Base-by-base conservation (phyloP, 2,329 filamentous ascomycete genomes). In the Hyphodiscus sp. region DNA sequence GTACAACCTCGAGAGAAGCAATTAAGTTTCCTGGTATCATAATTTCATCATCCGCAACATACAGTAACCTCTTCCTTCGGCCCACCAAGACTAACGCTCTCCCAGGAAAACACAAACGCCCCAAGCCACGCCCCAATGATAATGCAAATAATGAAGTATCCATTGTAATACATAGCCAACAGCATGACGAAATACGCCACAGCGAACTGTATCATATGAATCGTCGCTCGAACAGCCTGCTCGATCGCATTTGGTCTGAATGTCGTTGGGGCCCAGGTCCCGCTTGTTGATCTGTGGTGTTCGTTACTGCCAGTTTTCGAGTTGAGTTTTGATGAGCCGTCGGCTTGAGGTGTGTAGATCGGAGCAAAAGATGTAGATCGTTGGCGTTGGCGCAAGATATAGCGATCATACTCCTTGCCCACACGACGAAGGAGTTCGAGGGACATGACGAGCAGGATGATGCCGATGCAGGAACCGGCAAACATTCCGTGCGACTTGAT, bases 101-200 rank as follows among this genome's bases (percentile, higher is more conserved):
- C 85, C 86, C 87, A 91, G 29, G 83, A 80, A 67, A 89, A 92
- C 55, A 88, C 65, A 58, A 91, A 89, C 13, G 79, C 76, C 16
- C 89, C 89, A 5, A 91, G 53, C 59, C 82, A 89, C 0, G 86
- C 82, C 1, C 89, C 89, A 52, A 92, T 79, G 58, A 92, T 81
- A 67, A 94, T 89, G 61, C 83, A 89, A 55, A 92, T 85, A 68
- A 94, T 88, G 58, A 94, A 78, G 69, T 89, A 94, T 10, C 84
- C 81, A 61, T 82, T 82, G 70, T 78, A 83, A 67, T 82, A 81
- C 77, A 81, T 81, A 58, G 76, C 77, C n/a, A 66, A 70, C 72
- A 87, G 71, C 89, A 94, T 92, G 63, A 92, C 70, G 61, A 92
- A 82, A 67, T 92, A 94, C 1, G 86, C 87, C 1, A 90, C 78